A percentile compares a stretch with the other conserved stretches of the same genome.
Evolutionary conservation across 805 yeast genomes (phyloP).

Genomic region (Torulaspora maleeae): DNA sequence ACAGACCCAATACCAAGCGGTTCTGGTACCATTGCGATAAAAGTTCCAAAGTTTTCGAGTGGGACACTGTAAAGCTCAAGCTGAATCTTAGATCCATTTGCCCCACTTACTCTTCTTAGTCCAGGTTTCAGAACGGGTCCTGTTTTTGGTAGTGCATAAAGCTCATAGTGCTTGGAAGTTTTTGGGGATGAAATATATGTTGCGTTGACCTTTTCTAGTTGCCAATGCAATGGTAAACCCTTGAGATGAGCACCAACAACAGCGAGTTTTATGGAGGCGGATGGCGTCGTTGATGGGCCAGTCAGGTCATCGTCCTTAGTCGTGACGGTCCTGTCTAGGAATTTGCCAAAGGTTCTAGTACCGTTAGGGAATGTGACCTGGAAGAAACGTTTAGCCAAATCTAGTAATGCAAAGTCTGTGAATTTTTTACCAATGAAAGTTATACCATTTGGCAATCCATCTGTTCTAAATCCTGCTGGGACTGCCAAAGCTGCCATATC

Average conservation of each 20-base stretch:
- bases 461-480: constrained; percentile 84
- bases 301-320: constrained; percentile 15
- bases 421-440: constrained; percentile 78
- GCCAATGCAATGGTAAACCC: constrained; percentile 93
- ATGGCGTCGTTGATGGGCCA: constrained; percentile 30
- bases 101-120: constrained; percentile 55
- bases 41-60: constrained; percentile 67
- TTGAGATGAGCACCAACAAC: constrained; percentile 95
- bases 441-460: constrained; percentile 87
- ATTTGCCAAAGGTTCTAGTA: constrained; percentile 54
- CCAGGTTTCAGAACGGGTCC: constrained; percentile 93
- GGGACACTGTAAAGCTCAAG: constrained; percentile 86
- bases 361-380: constrained; percentile 41
- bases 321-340: constrained; percentile 12
- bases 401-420: constrained; percentile 84
- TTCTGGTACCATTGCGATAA: constrained; percentile 83
- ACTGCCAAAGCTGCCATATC: constrained; percentile 88
- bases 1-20: constrained; percentile 95
- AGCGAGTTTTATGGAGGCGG: constrained; percentile 60
- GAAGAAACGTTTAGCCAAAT: constrained; percentile 71
- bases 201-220: constrained; percentile 79
- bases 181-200: constrained; percentile 57
- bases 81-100: constrained; percentile 55
- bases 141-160: constrained; percentile 75
- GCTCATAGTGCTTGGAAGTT: constrained; percentile 65